A percentile compares a stretch with the other conserved stretches of the same genome.
These are phyloP conservation scores for Umbelopsis isabellina DNA, from an alignment of 192 early-diverging fungal genomes.

Conservation along the genomic window DNA sequence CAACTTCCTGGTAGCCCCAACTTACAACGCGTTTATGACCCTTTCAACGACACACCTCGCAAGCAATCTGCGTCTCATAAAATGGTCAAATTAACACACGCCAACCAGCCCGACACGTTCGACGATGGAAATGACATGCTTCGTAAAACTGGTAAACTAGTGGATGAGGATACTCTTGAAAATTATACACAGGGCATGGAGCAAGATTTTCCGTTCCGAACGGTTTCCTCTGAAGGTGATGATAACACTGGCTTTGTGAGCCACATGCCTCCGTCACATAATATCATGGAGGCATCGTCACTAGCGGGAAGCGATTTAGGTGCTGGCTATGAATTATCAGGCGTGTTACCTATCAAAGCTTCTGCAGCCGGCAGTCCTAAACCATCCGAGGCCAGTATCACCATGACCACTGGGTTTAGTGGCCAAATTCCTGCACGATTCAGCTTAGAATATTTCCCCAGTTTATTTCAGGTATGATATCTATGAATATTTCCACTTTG, in stretches of 20 bases:
- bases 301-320: slow-evolving; percentile 14
- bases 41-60: neutral
- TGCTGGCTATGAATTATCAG: slow-evolving; percentile 3
- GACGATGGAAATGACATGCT: slow-evolving; percentile 25
- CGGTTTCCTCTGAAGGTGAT: neutral
- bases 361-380: neutral
- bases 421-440: slow-evolving; percentile 10
- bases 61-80: neutral
- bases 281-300: slow-evolving; percentile 5
- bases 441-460: slow-evolving; percentile 17
- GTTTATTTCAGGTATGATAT: slow-evolving; percentile 10
- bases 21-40: slow-evolving; percentile 23
- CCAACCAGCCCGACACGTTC: slow-evolving; percentile 1
- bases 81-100: neutral
- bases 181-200: slow-evolving; percentile 19
- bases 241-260: neutral
- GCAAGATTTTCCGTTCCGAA: neutral
- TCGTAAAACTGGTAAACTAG: slow-evolving; percentile 18
- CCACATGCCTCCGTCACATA: slow-evolving; percentile 1
- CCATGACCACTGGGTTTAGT: slow-evolving; percentile 13
- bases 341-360: neutral
- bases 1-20: slow-evolving; percentile 21
- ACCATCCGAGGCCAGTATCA: slow-evolving; percentile 1
- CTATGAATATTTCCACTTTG: neutral
- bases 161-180: slow-evolving; percentile 13